Base-by-base conservation (phyloP, 31 red algal species). In the Pterothamnion heteromorphum region DNA sequence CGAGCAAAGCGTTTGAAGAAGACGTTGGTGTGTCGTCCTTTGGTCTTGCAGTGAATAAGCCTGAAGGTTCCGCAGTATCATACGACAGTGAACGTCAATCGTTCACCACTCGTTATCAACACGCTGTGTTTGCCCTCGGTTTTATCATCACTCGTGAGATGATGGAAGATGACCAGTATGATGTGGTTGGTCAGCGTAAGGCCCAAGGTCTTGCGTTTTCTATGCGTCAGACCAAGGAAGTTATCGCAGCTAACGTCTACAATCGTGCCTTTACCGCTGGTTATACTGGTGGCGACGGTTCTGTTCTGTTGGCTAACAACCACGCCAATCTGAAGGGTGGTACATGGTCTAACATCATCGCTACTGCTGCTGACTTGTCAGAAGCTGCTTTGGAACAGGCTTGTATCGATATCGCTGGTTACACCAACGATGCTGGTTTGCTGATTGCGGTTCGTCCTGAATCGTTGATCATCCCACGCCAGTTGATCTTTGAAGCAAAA, bases 151-250 rank as follows among this genome's bases (percentile, higher is more conserved):
- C 72, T 32, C 26, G 30, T 30, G 72, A 76, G 30, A 32, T 32
- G 23, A 76, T 76, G 26, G 72, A 76, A 26, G 72, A 76, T 32
- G 30, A 76, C 30, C 72, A 30, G 23, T 76, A 76, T 32, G 23
- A 26, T 76, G 72, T 30, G 30, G 30, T 30, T 30, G 72, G 26
- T 32, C 23, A 30, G 72, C 26, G 26, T 32, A 32, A 32, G 26
- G 72, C 72, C 26, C 23, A 76, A 76, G 72, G 26, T 76, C 72
- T 76, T 32, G 72, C 72, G 26, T 76, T 76, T 76, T 26, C 26
- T 76, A 76, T 76, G 72, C 72, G 72, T 76, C 72, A 76, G 72
- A 76, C 72, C 30, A 76, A 76, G 30, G 72, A 76, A 32, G 30
- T 30, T 76, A 32, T 76, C 30, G 26, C 23, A 26, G 72, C 72